Base-by-base conservation (phyloP, 306 rosid genomes). In the Amphicarpaea edgeworthii region DNA sequence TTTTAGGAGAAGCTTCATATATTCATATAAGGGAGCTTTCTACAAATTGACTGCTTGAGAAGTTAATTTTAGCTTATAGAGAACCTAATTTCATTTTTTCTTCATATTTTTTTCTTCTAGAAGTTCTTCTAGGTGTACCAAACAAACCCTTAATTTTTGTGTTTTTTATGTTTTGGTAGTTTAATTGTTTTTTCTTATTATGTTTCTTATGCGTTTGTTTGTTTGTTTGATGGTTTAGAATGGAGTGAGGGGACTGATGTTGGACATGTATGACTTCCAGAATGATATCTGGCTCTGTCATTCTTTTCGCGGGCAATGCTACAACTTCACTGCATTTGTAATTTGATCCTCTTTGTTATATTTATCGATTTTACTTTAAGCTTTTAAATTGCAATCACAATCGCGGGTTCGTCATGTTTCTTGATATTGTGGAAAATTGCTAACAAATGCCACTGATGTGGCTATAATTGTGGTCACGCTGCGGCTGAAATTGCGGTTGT, bases 241-340 rank as follows among this genome's bases (percentile, higher is more conserved):
- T 86, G 99, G 99, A 80, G 99, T 90, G 83, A 90, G 99, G 84
- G 99, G 99, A 63, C 85, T 96, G 73, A 96, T 96, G 99, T 77
- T 96, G 93, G 99, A 96, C 79, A 90, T 96, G 99, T 96, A 96
- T 76, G 98, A 96, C 79, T 96, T 86, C 75, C 79, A 86, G 82
- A 85, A 92, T 37, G 97, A 96, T 88, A 90, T 96, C 84, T 96
- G 99, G 99, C 98, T 96, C 79, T 92, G 99, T 78, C 99, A 96
- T 86, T 96, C 99, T 2, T 92, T 96, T 82, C 82, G 57, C 17
- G 97, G 99, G 70, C 93, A 92, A 87, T 96, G 99, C 85, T 96
- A 59, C 92, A 96, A 96, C 96, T 88, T 92, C 97, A 96, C 99
- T 40, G 99, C 99, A 21, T 96, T 96, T 84, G 99, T 96, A 96